phyloP scores from a whole-genome alignment of 257 asterid species.

The Solanum clarkiae region DNA sequence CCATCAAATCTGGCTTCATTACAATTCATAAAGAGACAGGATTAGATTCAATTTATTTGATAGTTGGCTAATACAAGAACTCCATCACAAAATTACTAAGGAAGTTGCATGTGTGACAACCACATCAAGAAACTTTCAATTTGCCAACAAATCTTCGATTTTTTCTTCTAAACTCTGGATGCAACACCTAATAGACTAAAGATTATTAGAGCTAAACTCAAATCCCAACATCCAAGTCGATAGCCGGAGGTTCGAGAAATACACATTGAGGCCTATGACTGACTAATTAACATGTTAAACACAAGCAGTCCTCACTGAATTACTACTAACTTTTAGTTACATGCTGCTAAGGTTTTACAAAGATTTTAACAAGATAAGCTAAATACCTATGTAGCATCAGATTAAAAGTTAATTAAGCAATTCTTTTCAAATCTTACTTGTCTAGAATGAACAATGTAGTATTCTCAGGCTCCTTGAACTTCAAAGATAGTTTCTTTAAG shows the following conservation, averaged over 20 bases:
- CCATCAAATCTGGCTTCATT: conserved; percentile 99
- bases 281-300: not conserved
- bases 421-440: conserved; percentile 55
- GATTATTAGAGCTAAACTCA: not conserved
- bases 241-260: not conserved
- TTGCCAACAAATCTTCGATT: not conserved
- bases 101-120: not conserved
- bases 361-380: not conserved
- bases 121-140: not conserved
- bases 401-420: not conserved
- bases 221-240: not conserved
- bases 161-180: not conserved
- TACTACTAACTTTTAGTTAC: not conserved
- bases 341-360: not conserved
- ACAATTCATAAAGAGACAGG: conserved; percentile 19
- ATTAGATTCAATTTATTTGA: not conserved
- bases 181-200: not conserved
- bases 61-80: not conserved
- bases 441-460: conserved; percentile 83
- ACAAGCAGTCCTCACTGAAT: not conserved
- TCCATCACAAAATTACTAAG: not conserved
- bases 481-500: conserved; percentile 59
- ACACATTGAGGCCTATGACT: not conserved
- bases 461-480: conserved; percentile 72
- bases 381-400: not conserved